Evolutionary conservation across 2,329 filamentous ascomycete genomes (phyloP), one percentile per base, ranked within the genome.

Genomic region (Cladosporium sp.): DNA sequence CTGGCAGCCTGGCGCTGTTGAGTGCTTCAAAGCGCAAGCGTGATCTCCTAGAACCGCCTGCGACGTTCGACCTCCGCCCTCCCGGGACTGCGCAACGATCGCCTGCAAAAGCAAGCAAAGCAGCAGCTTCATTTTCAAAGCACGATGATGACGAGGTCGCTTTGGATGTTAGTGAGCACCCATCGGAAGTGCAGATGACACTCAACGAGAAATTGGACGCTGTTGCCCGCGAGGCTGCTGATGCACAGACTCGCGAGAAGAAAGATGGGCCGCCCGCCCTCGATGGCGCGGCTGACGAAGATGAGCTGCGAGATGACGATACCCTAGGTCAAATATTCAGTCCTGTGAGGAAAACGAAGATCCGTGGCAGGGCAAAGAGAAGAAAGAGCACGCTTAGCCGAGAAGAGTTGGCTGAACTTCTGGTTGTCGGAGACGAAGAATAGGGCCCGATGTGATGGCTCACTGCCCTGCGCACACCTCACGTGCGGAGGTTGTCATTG

Each of bases 371-470:
- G 76, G 75, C 83, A 2, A 86, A 81, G 59, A 77, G 88, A 68
- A 79, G 89, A 68, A 81, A 89, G 70, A 91, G 87, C 66, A 92
- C 89, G 19, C 75, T 93, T 32, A 91, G 83, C 65, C 85, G 87
- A 3, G 87, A 87, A 78, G 89, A 93, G 72, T 73, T 92, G 67
- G 82, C 89, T 73, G 83, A 80, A 44, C 69, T 89, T 68, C 57
- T 73, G 19, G 56, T 45, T 36, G 49, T 34, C 39, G 56, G 34
- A 19, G 37, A 49, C 50, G 45, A 61, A 54, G 44, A 58, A 40
- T 58, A 44, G 25, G n/a, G n/a, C n/a, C n/a, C n/a, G n/a, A n/a
- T n/a, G n/a, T n/a, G n/a, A n/a, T n/a, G n/a, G n/a, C n/a, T n/a
- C n/a, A n/a, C n/a, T n/a, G n/a, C n/a, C n/a, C n/a, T n/a, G n/a